Evolutionary conservation across 768 basidiomycete genomes (phyloP).

Genomic region (Hirschioporus abietinus): DNA sequence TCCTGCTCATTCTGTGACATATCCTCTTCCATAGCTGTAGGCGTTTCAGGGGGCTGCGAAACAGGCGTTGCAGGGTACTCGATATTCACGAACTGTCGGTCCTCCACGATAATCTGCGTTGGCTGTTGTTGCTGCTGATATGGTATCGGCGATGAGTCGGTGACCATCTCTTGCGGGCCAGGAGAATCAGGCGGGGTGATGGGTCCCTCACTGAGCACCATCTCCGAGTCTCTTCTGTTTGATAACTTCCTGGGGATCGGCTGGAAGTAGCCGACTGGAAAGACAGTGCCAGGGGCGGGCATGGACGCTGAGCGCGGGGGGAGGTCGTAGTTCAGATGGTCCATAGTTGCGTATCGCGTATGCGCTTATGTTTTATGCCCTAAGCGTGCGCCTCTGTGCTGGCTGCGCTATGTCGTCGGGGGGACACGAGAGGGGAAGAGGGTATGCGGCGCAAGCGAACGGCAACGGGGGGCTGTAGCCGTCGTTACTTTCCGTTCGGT

Average conservation of each 20-base stretch:
- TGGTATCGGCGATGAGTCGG: not conserved
- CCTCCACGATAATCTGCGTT: not conserved
- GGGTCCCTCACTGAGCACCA: conserved; percentile 49
- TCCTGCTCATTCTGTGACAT: not conserved
- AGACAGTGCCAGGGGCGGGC: conserved; percentile 2
- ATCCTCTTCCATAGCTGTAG: not conserved
- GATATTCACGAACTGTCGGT: not conserved
- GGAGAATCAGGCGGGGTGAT: conserved; percentile 71
- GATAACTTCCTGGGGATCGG: conserved; percentile 13
- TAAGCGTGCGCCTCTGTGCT: not conserved
- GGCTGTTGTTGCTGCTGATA: not conserved
- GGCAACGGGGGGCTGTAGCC: not conserved
- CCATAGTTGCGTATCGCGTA: not conserved
- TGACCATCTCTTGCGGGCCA: conserved; percentile 18
- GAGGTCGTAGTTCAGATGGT: not conserved
- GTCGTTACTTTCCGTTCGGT: not conserved
- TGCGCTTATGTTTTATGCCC: not conserved
- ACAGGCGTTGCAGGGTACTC: not conserved
- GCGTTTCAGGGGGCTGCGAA: not conserved
- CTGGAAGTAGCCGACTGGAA: conserved; percentile 1
- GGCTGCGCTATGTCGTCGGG: not conserved
- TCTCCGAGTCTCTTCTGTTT: conserved; percentile 32
- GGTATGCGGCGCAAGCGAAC: not conserved
- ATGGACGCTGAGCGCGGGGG: conserved; percentile 4
- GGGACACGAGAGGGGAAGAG: not conserved